phyloP scores from a whole-genome alignment of 805 yeast genomes.

The Ogataea thermomethanolica region DNA sequence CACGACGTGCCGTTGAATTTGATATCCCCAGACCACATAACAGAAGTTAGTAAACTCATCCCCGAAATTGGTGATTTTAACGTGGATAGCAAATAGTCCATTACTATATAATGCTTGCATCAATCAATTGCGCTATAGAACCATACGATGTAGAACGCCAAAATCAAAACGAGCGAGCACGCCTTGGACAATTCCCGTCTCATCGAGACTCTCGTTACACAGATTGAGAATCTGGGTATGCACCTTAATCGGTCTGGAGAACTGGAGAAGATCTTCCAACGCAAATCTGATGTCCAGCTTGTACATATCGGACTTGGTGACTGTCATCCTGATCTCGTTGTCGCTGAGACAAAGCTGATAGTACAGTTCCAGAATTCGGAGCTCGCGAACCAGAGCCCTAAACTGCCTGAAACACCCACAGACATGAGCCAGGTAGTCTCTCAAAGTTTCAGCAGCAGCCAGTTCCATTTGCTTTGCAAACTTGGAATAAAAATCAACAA shows the following conservation, averaged over 20 bases:
- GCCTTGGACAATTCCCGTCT: slow-evolving; percentile 6
- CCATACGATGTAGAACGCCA: slow-evolving; percentile 8
- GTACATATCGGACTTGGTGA: slow-evolving; percentile 13
- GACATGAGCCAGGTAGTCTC: slow-evolving; percentile 8
- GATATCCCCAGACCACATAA: slow-evolving; percentile 7
- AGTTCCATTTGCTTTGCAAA: background rate
- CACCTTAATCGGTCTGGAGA: slow-evolving; percentile 6
- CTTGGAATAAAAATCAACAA: slow-evolving; percentile 2
- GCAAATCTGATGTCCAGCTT: slow-evolving; percentile 9
- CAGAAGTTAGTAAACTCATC: slow-evolving; percentile 12
- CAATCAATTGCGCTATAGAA: slow-evolving; percentile 5
- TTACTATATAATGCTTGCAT: background rate
- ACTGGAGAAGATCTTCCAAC: slow-evolving; percentile 8
- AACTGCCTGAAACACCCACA: slow-evolving; percentile 4
- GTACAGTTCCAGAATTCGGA: slow-evolving; percentile 10
- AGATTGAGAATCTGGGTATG: slow-evolving; percentile 5
- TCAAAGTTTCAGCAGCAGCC: background rate
- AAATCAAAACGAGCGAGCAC: slow-evolving; percentile 4
- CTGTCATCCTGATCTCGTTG: slow-evolving; percentile 2
- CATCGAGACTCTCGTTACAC: background rate
- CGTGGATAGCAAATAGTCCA: slow-evolving; percentile 3
- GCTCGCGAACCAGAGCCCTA: slow-evolving; percentile 10
- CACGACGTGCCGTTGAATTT: slow-evolving; percentile 16
- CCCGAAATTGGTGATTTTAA: slow-evolving; percentile 11
- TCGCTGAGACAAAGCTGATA: slow-evolving; percentile 10